Evolutionary conservation across 345 rosid species (phyloP), one percentile per base, ranked within the genome.

Genomic region (Mallotus nudiflorus): DNA sequence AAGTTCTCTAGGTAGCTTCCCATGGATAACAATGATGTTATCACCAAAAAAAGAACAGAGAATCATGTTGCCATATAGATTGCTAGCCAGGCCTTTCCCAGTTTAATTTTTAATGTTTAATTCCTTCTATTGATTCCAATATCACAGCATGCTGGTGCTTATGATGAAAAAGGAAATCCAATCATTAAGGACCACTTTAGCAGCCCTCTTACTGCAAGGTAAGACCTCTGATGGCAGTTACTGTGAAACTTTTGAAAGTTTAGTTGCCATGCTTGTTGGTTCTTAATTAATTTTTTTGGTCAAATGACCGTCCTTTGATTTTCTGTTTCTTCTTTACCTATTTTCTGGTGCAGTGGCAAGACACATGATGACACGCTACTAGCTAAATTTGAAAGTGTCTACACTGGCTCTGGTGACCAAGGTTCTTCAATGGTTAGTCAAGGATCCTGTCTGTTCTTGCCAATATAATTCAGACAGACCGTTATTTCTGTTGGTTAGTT

Each of bases 121-220:
- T 62, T 49, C 18, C 33, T 33, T 68, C 48, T 29, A 67, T 68
- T 51, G 19, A 55, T 67, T 49, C 65, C 37, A 49, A 57, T 74
- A 46, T 51, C 77, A 27, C 83, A 92, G 98, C 96, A 79, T 87
- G 85, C 97, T 60, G 90, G 94, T 65, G 94, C 85, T 66, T 93
- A 80, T 74, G 94, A 89, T 79, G 98, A 86, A 56, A 85, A 83
- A 67, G 97, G 96, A 61, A 84, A 82, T 75, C 97, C 94, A 42
- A 83, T 88, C 69, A 85, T 92, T 72, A 91, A 92, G 85, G 98
- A 95, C 70, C 82, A 78, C 73, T 92, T 80, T 67, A 79, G 86
- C 77, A 91, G 96, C 74, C 96, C 99, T 67, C 89, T 95, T 58
- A 89, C 99, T 18, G 99, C 97, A 57, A 95, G 98, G 97, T 92